Evolutionary conservation across 495 filamentous ascomycete genomes (phyloP), one percentile per base, ranked within the genome.

Genomic region (Aspergillus biplanus): DNA sequence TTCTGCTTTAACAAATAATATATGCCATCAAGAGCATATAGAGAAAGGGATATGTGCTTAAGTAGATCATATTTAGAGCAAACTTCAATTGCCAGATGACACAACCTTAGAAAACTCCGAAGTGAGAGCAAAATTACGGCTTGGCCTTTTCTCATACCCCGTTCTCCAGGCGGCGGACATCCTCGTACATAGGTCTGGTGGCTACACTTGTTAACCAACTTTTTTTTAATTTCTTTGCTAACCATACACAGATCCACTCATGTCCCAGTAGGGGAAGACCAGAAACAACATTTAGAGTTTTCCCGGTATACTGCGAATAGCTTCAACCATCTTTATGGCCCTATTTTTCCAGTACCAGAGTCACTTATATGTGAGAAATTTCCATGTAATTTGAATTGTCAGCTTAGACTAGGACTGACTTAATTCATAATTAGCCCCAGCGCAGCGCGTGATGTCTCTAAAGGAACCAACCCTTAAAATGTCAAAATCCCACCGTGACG

Each of bases 141-240:
- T 96, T 12, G 96, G 95, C n/a, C 82, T 99, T 6, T 96, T 97
- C 79, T 95, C 92, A 9, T 99, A 99, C 70, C 95, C 95, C 13
- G 92, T 99, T 27, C 85, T 99, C 12, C 93, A 97, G 72, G 94
- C 95, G 33, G 95, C 96, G 35, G 95, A 99, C 74, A 91, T 99
- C 49, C 84, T 99, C 31, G 82, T 97, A 13, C 91, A 98, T 71
- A 81, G 87, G 89, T 91, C 69, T 33, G 73, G 44, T 44, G 21
- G 27, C 57, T 7, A 46, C 49, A 35, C 58, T 35, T 47, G 53
- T 53, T 58, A 27, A 64, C 31, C 47, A 64, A 47, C 48, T 46
- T 15, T 35, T 62, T 27, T 27, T 27, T 27, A 27, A 27, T 2
- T 46, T 18, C 4, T 13, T 47, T 72, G 46, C 77, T 73, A 54